phyloP scores from a whole-genome alignment of 306 rosid species.

The Morella rubra region DNA sequence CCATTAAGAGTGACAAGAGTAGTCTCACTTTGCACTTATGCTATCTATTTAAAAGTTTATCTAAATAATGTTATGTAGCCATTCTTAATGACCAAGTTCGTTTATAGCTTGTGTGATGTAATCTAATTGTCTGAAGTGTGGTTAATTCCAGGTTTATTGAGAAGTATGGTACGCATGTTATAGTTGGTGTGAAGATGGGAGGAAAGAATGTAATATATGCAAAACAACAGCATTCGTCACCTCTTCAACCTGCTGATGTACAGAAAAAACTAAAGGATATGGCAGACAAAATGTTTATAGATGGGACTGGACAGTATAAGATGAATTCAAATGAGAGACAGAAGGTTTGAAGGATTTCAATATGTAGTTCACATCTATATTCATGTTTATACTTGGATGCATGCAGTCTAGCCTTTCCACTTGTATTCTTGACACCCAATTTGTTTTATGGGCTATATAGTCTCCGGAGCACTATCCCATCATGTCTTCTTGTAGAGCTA shows the following conservation, averaged over 20 bases:
- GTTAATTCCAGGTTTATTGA: conserved; percentile 58
- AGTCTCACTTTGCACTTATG: neutral
- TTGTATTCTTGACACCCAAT: neutral
- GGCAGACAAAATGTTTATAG: conserved; percentile 54
- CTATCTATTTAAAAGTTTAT: neutral
- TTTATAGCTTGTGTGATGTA: neutral
- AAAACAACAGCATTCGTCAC: conserved; percentile 70
- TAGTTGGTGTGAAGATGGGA: conserved; percentile 72
- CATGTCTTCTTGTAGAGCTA: conserved; percentile 2
- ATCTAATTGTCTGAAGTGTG: neutral
- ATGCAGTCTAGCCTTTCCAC: neutral
- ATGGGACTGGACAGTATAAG: conserved; percentile 33
- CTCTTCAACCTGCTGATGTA: conserved; percentile 63
- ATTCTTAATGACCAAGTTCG: neutral
- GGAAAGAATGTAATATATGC: conserved; percentile 72
- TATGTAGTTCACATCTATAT: neutral
- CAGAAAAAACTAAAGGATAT: conserved; percentile 69
- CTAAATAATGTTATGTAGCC: neutral
- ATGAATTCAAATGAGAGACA: conserved; percentile 18
- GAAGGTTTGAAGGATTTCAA: conserved; percentile 25
- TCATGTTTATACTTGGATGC: neutral
- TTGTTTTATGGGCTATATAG: neutral
- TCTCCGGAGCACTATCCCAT: neutral
- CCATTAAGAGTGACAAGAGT: neutral
- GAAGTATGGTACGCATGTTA: conserved; percentile 74